phyloP scores from a whole-genome alignment of 805 yeast genomes.

The Lachancea cidri region DNA sequence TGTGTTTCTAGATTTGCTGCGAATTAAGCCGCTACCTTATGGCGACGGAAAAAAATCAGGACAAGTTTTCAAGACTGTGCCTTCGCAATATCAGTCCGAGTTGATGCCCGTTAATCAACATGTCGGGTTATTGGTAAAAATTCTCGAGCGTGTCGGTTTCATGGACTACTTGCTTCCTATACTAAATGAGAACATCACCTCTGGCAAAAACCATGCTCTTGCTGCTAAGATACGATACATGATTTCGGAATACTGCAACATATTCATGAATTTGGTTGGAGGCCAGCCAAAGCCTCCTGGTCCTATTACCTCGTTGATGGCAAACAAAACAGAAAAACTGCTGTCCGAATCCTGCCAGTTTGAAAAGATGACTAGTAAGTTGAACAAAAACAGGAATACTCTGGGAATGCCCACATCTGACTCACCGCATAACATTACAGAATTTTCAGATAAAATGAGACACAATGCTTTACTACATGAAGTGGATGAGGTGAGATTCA shows the following conservation, averaged over 20 bases:
- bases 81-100: slow-evolving; percentile 39
- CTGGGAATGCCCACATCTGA: slow-evolving; percentile 31
- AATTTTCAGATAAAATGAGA: slow-evolving; percentile 21
- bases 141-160: slow-evolving; percentile 54
- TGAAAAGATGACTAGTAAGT: slow-evolving; percentile 39
- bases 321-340: slow-evolving; percentile 4
- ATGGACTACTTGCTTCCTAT: slow-evolving; percentile 44
- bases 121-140: slow-evolving; percentile 52
- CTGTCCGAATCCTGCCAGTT: slow-evolving; percentile 38
- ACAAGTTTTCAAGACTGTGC: slow-evolving; percentile 13
- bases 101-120: slow-evolving; percentile 52
- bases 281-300: slow-evolving; percentile 12
- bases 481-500: slow-evolving; percentile 64
- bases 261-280: slow-evolving; percentile 46
- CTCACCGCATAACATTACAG: slow-evolving; percentile 19
- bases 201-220: slow-evolving; percentile 40
- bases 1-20: slow-evolving; percentile 60
- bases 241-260: slow-evolving; percentile 53
- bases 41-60: slow-evolving; percentile 10
- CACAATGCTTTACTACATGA: slow-evolving; percentile 22
- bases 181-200: slow-evolving; percentile 17
- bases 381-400: slow-evolving; percentile 36
- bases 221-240: slow-evolving; percentile 58
- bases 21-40: slow-evolving; percentile 55
- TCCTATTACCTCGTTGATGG: slow-evolving; percentile 4